Conservation (phyloP, 441 rosid species). For the Pelargonium australe region DNA sequence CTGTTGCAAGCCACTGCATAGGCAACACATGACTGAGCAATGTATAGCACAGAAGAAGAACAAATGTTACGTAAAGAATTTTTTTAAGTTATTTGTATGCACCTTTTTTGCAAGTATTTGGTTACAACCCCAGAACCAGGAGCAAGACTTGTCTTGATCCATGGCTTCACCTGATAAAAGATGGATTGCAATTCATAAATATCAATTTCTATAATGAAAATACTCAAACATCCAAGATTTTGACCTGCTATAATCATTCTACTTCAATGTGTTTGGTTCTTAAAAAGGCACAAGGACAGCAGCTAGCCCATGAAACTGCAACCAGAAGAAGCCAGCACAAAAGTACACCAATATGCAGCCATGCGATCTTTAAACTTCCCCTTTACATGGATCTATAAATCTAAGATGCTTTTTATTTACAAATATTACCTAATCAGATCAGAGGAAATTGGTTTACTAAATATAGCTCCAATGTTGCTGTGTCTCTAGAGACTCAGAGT, state of each 20-base stretch:
- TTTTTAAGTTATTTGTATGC: conserved; percentile 30
- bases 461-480: not conserved
- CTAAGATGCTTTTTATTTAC: not conserved
- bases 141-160: conserved; percentile 94
- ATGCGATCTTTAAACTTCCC: not conserved
- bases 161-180: conserved; percentile 67
- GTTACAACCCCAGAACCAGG: conserved; percentile 96
- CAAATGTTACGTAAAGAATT: not conserved
- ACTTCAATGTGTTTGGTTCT: not conserved
- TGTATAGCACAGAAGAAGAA: conserved; percentile 6
- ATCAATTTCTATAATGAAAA: conserved; percentile 5
- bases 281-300: not conserved
- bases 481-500: not conserved
- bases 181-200: conserved; percentile 12
- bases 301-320: not conserved
- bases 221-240: not conserved
- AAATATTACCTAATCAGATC: not conserved
- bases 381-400: not conserved
- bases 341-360: not conserved
- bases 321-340: not conserved
- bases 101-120: conserved; percentile 77
- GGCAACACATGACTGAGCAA: conserved; percentile 10
- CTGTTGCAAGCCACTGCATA: conserved; percentile 80
- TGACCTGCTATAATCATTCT: not conserved
- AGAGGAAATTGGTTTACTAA: not conserved